phyloP scores from a whole-genome alignment of 371 early-diverging fungal species.

The Mucor racemosus region DNA sequence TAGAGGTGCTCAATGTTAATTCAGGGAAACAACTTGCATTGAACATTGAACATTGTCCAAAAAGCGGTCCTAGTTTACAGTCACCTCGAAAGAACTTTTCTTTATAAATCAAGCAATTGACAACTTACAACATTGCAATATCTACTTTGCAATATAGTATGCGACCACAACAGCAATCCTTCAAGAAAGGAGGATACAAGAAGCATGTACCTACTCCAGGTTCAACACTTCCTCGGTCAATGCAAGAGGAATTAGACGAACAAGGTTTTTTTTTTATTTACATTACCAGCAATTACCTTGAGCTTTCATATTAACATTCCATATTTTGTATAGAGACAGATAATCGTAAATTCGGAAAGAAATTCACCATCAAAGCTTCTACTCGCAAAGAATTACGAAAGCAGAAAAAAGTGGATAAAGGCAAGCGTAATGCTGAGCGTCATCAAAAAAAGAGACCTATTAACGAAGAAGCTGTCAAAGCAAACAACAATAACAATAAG shows the following conservation, averaged over 20 bases:
- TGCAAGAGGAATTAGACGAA: constrained; percentile 42
- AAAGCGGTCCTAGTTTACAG: background rate
- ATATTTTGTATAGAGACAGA: constrained; percentile 28
- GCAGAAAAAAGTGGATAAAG: constrained; percentile 47
- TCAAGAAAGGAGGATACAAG: constrained; percentile 7
- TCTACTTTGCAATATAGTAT: constrained; percentile 2
- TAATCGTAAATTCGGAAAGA: constrained; percentile 44
- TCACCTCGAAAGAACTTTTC: background rate
- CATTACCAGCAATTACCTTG: background rate
- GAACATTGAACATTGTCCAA: background rate
- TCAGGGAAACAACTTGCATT: too few species aligned
- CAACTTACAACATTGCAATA: background rate
- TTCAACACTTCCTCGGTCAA: constrained; percentile 37
- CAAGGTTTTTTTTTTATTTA: constrained; percentile 30
- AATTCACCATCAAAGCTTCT: constrained; percentile 33
- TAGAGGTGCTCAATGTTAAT: too few species aligned
- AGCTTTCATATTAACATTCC: background rate
- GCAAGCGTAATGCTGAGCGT: constrained; percentile 38
- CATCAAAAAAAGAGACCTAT: constrained; percentile 29
- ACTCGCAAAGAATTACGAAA: constrained; percentile 48
- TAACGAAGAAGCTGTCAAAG: constrained; percentile 4
- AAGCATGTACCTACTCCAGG: constrained; percentile 30
- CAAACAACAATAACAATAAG: constrained; percentile 22
- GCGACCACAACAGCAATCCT: constrained; percentile 16
- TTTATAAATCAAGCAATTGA: background rate